Percentiles rank a stretch among this genome's conserved stretches.
Evolutionary conservation across 78 protist genomes (phyloP).

Genomic region (slime mould (Dictyostelium discoideum)): DNA sequence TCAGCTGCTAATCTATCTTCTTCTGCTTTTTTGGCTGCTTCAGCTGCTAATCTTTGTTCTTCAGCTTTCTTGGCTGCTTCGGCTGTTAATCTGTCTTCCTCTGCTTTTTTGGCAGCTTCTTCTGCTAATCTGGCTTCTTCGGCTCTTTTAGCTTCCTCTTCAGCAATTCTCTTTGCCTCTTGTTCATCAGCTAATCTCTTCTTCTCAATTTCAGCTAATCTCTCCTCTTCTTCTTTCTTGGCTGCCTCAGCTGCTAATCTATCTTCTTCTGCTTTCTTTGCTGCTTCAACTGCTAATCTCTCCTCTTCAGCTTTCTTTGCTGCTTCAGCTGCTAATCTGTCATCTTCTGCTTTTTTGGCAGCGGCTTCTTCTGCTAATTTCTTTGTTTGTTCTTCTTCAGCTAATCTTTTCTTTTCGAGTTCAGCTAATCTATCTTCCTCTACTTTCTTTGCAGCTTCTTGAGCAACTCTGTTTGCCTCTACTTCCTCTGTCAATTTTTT

Average conservation of each 20-base stretch:
- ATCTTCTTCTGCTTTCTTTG: neutral
- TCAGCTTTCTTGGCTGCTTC: neutral
- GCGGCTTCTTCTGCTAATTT: neutral
- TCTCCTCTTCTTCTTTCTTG: neutral
- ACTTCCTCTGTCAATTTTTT: neutral
- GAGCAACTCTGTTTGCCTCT: neutral
- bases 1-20: neutral
- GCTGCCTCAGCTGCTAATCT: neutral
- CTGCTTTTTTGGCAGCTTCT: neutral
- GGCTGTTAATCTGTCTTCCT: neutral
- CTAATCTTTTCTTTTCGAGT: slow-evolving; percentile 24
- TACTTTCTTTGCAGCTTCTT: neutral
- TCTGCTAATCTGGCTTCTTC: neutral
- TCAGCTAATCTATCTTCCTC: neutral
- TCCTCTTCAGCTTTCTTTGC: slow-evolving; percentile 7
- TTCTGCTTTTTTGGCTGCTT: neutral
- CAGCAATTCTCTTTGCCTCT: neutral
- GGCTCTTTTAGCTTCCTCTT: neutral
- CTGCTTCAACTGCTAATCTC: neutral
- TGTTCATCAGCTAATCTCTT: neutral
- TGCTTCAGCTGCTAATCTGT: neutral
- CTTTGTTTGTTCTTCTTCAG: neutral
- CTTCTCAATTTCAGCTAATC: neutral
- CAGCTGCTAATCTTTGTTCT: neutral
- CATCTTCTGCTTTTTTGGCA: neutral